Conservation (phyloP, 768 basidiomycete species). For the Pisolithus orientalis region DNA sequence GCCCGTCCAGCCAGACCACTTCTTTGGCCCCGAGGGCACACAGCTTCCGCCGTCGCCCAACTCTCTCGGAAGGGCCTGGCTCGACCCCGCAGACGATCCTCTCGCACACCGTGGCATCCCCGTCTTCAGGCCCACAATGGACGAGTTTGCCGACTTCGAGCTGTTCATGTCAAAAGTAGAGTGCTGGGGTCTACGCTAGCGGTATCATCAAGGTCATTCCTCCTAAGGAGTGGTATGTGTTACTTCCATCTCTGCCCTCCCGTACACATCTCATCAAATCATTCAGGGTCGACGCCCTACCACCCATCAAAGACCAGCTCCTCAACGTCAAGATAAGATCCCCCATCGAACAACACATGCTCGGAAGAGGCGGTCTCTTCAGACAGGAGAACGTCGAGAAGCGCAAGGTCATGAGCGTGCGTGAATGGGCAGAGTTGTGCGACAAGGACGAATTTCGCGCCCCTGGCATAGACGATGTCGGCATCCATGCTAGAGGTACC, state of each 20-base stretch:
- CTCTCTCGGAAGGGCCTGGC: conserved; percentile 58
- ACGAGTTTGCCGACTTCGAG: conserved; percentile 90
- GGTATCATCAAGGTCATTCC: conserved; percentile 97
- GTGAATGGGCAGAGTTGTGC: conserved; percentile 83
- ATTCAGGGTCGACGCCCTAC: conserved; percentile 63
- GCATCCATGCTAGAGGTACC: conserved; percentile 41
- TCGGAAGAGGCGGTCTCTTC: conserved; percentile 81
- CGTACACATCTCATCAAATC: conserved; percentile 12
- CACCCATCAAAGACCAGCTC: conserved; percentile 66
- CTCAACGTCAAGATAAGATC: conserved; percentile 70
- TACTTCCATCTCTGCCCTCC: conserved; percentile 3
- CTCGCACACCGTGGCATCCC: conserved; percentile 86
- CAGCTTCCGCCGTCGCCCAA: conserved; percentile 52
- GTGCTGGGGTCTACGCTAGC: conserved; percentile 81
- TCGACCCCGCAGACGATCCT: conserved; percentile 77
- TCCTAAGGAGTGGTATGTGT: conserved; percentile 82
- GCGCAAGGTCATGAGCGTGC: conserved; percentile 72
- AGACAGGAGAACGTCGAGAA: conserved; percentile 90
- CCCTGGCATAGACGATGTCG: conserved; percentile 66
- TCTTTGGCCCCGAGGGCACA: conserved; percentile 53
- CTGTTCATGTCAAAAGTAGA: conserved; percentile 82
- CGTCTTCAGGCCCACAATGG: conserved; percentile 91
- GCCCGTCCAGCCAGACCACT: conserved; percentile 74
- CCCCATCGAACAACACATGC: conserved; percentile 93
- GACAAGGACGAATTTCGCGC: conserved; percentile 64